phyloP scores from a whole-genome alignment of 192 early-diverging fungal species.

The Lunasporangiospora selenospora region DNA sequence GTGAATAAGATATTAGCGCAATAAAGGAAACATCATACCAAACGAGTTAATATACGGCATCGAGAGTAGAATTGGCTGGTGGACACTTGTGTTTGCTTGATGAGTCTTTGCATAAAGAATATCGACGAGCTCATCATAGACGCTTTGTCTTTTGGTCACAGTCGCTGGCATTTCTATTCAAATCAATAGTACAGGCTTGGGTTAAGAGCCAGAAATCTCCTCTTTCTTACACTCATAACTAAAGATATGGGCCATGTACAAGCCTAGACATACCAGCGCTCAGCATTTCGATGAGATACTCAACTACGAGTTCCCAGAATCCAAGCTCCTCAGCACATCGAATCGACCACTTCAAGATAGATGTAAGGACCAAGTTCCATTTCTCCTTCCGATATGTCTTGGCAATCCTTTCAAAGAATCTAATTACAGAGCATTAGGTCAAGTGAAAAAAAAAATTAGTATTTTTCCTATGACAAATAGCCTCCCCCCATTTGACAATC shows the following conservation, averaged over 20 bases:
- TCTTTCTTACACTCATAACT: too few relatives aligned
- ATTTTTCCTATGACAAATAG: not conserved
- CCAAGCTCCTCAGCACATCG: constrained; percentile 76
- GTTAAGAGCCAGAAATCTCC: not conserved
- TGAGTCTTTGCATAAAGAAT: constrained; percentile 26
- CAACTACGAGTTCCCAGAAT: constrained; percentile 64
- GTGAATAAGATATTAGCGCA: too few relatives aligned
- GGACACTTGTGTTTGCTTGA: constrained; percentile 21
- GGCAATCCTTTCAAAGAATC: constrained; percentile 87
- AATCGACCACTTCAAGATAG: constrained; percentile 68
- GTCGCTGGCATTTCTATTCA: constrained; percentile 50
- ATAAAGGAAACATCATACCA: too few relatives aligned
- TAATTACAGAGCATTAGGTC: constrained; percentile 5
- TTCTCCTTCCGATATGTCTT: constrained; percentile 90
- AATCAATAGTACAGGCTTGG: not conserved
- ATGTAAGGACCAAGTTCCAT: constrained; percentile 75
- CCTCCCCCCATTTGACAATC: too few relatives aligned
- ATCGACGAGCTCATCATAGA: constrained; percentile 35
- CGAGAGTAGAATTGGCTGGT: constrained; percentile 35
- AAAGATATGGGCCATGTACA: too few relatives aligned
- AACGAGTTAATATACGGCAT: constrained; percentile 77
- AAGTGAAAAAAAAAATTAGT: not conserved
- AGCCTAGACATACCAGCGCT: constrained; percentile 51
- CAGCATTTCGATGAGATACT: constrained; percentile 77
- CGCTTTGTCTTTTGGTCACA: constrained; percentile 17